Evolutionary conservation across 2,329 filamentous ascomycete species (phyloP).

Genomic region (Aspergillus sp.): DNA sequence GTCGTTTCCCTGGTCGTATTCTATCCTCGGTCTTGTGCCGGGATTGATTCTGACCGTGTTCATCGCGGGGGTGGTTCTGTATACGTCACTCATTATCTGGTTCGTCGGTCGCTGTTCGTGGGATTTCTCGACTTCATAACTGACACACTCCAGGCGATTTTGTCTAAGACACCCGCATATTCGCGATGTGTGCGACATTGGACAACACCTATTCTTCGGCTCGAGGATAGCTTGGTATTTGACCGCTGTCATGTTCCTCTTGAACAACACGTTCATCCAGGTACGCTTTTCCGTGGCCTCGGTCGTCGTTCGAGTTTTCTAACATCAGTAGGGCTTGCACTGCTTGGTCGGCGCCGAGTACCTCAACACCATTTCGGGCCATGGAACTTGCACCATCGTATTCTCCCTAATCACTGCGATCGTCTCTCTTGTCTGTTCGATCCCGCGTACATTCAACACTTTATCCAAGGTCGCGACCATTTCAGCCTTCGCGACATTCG

Average conservation of each 20-base stretch:
- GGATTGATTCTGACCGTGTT: conserved; percentile 82
- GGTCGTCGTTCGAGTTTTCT: conserved; percentile 4
- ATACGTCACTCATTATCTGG: conserved; percentile 74
- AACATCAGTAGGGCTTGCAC: conserved; percentile 66
- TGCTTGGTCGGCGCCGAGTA: conserved; percentile 85
- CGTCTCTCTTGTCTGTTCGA: conserved; percentile 76
- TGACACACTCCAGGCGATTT: conserved; percentile 70
- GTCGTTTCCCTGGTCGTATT: conserved; percentile 95
- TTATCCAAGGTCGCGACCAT: conserved; percentile 78
- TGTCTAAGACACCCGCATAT: conserved; percentile 89
- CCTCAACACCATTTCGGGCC: conserved; percentile 82
- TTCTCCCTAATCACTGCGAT: conserved; percentile 76
- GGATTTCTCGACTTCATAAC: conserved; percentile 20
- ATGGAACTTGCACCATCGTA: conserved; percentile 74
- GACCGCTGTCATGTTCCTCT: conserved; percentile 82
- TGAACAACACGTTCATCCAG: conserved; percentile 94
- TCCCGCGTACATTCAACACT: conserved; percentile 82
- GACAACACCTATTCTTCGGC: conserved; percentile 92
- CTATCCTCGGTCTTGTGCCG: conserved; percentile 81
- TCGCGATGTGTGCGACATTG: conserved; percentile 90
- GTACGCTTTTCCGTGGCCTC: conserved; percentile 41
- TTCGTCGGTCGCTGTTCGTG: conserved; percentile 37
- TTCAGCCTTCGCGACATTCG: conserved; percentile 85
- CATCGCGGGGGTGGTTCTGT: conserved; percentile 77
- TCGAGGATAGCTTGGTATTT: conserved; percentile 71